A percentile compares a stretch with the other conserved stretches of the same genome.
Conservation (phyloP, 2,329 filamentous ascomycete species). For the Pestalotiopsis sp. region DNA sequence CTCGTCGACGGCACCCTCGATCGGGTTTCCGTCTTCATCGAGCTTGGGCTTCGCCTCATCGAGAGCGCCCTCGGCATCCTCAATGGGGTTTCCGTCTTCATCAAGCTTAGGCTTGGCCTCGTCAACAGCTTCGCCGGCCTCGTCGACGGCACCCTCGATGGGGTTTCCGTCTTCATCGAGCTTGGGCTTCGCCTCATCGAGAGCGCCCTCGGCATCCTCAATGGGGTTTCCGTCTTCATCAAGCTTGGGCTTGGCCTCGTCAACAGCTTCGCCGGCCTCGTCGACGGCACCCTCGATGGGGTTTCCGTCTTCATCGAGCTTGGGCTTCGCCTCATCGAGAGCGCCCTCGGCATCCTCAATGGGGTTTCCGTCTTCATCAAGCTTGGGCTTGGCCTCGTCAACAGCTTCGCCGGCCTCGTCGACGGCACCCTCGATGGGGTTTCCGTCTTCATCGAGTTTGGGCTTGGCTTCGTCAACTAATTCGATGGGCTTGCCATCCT, state of each 20-base stretch:
- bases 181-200: background rate
- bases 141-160: background rate
- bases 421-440: background rate
- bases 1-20: too few species aligned
- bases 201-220: background rate
- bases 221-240: slow-evolving; percentile 7
- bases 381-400: slow-evolving; percentile 17
- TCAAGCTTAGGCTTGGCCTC: slow-evolving; percentile 6
- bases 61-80: background rate
- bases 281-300: background rate
- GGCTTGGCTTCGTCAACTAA: too few species aligned
- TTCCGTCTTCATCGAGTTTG: background rate
- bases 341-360: too few species aligned
- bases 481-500: background rate
- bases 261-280: slow-evolving; percentile 14
- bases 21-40: too few species aligned
- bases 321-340: too few species aligned
- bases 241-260: slow-evolving; percentile 12
- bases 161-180: background rate
- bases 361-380: slow-evolving; percentile 9
- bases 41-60: too few species aligned
- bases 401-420: slow-evolving; percentile 13
- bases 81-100: slow-evolving; percentile 6
- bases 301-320: background rate
- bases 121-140: background rate